Conservation (phyloP, 108 stramenopile species). For the Fistulifera pelliculosa region DNA sequence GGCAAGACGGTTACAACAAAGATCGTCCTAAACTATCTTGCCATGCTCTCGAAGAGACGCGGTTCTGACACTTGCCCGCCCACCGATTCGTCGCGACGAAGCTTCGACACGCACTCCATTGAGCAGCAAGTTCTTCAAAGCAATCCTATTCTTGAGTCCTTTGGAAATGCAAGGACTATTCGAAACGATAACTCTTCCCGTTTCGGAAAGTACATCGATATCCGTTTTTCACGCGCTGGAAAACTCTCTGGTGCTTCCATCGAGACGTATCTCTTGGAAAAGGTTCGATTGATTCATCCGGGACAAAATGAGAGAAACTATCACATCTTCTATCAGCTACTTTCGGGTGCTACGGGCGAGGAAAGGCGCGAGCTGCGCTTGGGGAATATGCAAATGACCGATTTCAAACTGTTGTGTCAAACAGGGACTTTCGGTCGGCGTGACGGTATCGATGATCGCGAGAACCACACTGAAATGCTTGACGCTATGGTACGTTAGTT, state of each 20-base stretch:
- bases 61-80: conserved; percentile 3
- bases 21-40: conserved; percentile 88
- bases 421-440: conserved; percentile 70
- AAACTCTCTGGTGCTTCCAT: conserved; percentile 78
- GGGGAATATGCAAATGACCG: conserved; percentile 27
- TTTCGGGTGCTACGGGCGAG: conserved; percentile 42
- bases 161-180: conserved; percentile 93
- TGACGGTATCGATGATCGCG: conserved; percentile 78
- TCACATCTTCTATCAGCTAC: conserved; percentile 89
- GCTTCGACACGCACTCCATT: conserved; percentile 29
- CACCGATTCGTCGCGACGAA: conserved; percentile 1
- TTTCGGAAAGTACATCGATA: conserved; percentile 82
- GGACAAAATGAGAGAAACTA: conserved; percentile 76
- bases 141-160: conserved; percentile 95
- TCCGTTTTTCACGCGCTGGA: conserved; percentile 67
- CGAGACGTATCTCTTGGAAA: conserved; percentile 94
- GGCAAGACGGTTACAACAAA: conserved; percentile 98
- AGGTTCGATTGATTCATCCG: conserved; percentile 79
- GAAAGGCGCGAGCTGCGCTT: conserved; percentile 45
- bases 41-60: conserved; percentile 64
- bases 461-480: conserved; percentile 71
- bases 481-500: conserved; percentile 67
- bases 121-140: conserved; percentile 87
- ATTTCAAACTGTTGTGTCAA: conserved; percentile 59
- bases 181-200: conserved; percentile 93